phyloP scores from a whole-genome alignment of 2,329 filamentous ascomycete genomes.

The Calonectria pseudoturangicola region DNA sequence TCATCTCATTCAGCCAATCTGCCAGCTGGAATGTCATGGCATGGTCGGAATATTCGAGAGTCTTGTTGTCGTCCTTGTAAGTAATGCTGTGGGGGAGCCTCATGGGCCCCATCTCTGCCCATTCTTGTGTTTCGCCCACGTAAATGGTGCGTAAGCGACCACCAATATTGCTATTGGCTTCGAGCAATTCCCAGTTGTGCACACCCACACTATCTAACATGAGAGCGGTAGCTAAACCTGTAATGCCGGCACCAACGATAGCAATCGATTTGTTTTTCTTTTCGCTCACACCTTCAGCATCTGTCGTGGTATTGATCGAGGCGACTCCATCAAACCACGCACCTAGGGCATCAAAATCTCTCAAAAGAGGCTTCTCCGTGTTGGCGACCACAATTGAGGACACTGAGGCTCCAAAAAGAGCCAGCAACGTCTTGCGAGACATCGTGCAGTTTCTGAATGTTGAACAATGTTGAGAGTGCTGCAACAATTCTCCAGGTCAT shows the following conservation, averaged over 20 bases:
- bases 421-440: neutral
- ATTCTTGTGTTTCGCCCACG: slow-evolving; percentile 65
- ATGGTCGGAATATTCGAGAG: slow-evolving; percentile 19
- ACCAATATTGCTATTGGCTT: slow-evolving; percentile 64
- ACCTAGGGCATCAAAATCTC: slow-evolving; percentile 18
- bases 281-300: neutral
- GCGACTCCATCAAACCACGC: slow-evolving; percentile 16
- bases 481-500: neutral
- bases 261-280: slow-evolving; percentile 14
- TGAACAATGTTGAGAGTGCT: neutral
- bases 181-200: slow-evolving; percentile 66
- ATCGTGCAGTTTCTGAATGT: neutral
- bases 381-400: neutral
- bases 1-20: slow-evolving; percentile 23
- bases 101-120: slow-evolving; percentile 29
- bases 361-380: neutral
- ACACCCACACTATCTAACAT: slow-evolving; percentile 66
- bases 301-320: slow-evolving; percentile 7
- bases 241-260: slow-evolving; percentile 74
- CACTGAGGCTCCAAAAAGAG: neutral
- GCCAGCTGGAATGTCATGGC: slow-evolving; percentile 25
- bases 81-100: slow-evolving; percentile 21
- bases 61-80: slow-evolving; percentile 25
- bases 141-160: slow-evolving; percentile 76
- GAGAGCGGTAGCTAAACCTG: slow-evolving; percentile 76